phyloP scores from a whole-genome alignment of 1,139 yeast genomes.

The Protomyces pachydermus region DNA sequence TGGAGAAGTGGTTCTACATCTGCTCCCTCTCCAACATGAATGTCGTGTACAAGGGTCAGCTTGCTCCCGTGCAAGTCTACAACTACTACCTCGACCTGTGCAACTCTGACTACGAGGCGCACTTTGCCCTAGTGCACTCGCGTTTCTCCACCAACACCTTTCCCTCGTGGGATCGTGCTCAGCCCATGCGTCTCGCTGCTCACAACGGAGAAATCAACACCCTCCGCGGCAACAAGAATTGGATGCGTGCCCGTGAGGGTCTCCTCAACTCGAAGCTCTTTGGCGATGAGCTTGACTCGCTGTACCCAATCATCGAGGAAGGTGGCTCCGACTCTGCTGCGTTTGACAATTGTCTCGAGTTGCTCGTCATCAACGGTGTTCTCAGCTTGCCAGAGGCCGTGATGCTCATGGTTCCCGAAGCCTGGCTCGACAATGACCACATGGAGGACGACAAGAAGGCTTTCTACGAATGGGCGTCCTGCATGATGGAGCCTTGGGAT shows the following conservation, averaged over 20 bases:
- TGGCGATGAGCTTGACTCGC: constrained; percentile 84
- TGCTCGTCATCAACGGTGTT: constrained; percentile 85
- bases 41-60: constrained; percentile 95
- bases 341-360: constrained; percentile 88
- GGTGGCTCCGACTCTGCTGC: constrained; percentile 99
- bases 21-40: constrained; percentile 85
- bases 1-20: constrained; percentile 95
- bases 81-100: constrained; percentile 88
- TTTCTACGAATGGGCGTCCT: constrained; percentile 98
- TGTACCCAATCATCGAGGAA: constrained; percentile 93
- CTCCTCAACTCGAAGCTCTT: constrained; percentile 81
- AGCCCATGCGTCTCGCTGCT: constrained; percentile 94
- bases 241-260: constrained; percentile 99
- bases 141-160: constrained; percentile 96
- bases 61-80: constrained; percentile 94
- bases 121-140: constrained; percentile 93
- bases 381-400: constrained; percentile 93
- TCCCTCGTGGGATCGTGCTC: constrained; percentile 99
- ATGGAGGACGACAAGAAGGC: constrained; percentile 92
- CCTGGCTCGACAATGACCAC: constrained; percentile 80
- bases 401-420: constrained; percentile 96
- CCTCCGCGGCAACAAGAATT: constrained; percentile 92
- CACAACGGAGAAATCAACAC: constrained; percentile 99
- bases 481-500: constrained; percentile 99
- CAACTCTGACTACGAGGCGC: constrained; percentile 89